These are phyloP conservation scores for Amanita rubescens DNA, from an alignment of 768 basidiomycete species.

Conservation along the genomic window DNA sequence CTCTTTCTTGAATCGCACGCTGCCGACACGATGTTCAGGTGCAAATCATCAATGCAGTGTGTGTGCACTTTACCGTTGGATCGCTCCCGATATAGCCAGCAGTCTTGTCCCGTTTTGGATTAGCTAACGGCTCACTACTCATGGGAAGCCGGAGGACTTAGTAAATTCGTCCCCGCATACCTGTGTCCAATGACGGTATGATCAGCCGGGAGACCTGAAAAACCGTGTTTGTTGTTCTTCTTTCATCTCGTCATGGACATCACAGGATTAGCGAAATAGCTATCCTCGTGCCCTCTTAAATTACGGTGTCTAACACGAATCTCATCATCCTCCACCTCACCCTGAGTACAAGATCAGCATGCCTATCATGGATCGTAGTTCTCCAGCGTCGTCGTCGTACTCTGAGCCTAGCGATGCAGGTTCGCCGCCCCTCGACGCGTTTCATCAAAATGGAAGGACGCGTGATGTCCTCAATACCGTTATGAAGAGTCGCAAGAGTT, in stretches of 20 bases:
- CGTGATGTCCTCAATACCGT: constrained; percentile 59
- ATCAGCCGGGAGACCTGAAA: constrained; percentile 4
- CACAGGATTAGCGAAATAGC: constrained; percentile 4
- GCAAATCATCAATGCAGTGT: constrained; percentile 1
- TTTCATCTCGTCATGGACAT: background rate
- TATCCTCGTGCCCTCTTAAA: background rate
- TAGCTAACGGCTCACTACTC: background rate
- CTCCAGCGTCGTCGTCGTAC: background rate
- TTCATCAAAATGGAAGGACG: constrained; percentile 10
- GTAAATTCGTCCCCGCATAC: background rate
- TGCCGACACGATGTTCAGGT: constrained; percentile 2
- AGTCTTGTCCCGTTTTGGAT: background rate
- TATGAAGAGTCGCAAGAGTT: constrained; percentile 62
- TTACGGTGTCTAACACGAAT: background rate
- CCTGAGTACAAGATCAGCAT: background rate
- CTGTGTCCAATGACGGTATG: constrained; percentile 5
- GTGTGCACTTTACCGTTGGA: background rate
- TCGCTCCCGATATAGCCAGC: background rate
- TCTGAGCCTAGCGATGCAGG: background rate
- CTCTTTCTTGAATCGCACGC: background rate
- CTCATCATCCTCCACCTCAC: background rate
- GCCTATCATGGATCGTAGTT: background rate
- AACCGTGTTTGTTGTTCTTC: background rate
- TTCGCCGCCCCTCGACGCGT: constrained; percentile 10
- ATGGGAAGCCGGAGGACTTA: background rate